Conservation (phyloP, 345 rosid species). For the Passiflora organensis region DNA sequence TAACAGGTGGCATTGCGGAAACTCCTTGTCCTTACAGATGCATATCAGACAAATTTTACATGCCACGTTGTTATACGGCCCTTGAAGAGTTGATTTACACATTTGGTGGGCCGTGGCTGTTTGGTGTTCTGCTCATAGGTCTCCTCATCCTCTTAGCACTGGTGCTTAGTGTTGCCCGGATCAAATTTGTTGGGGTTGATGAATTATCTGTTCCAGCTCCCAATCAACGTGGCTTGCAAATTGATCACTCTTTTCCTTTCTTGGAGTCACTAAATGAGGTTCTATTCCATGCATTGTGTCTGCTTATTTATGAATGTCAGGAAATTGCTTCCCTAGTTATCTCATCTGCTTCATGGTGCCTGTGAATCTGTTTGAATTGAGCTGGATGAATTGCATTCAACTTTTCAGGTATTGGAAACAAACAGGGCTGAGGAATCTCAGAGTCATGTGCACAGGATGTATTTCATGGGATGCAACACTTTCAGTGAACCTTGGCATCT, state of each 20-base stretch:
- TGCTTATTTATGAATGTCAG: not conserved
- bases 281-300: conserved; percentile 15
- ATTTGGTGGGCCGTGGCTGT: conserved; percentile 98
- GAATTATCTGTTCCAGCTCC: conserved; percentile 90
- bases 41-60: conserved; percentile 87
- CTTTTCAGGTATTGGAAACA: conserved; percentile 86
- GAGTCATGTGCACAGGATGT: conserved; percentile 95
- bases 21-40: conserved; percentile 92
- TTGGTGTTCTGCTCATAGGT: conserved; percentile 77
- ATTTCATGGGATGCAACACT: conserved; percentile 94
- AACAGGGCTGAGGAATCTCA: conserved; percentile 96
- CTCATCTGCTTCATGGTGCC: too few relatives aligned
- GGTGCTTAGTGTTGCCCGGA: conserved; percentile 97
- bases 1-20: conserved; percentile 81
- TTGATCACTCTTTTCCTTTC: conserved; percentile 95
- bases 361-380: conserved; percentile 7
- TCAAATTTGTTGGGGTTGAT: conserved; percentile 96
- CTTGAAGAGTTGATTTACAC: conserved; percentile 96
- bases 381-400: conserved; percentile 14
- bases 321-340: too few relatives aligned
- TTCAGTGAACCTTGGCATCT: conserved; percentile 98
- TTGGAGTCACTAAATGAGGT: conserved; percentile 98
- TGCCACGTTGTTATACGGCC: conserved; percentile 94
- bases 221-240: conserved; percentile 86
- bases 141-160: conserved; percentile 86